phyloP scores from a whole-genome alignment of 306 rosid species.

The Cucumis melo region DNA sequence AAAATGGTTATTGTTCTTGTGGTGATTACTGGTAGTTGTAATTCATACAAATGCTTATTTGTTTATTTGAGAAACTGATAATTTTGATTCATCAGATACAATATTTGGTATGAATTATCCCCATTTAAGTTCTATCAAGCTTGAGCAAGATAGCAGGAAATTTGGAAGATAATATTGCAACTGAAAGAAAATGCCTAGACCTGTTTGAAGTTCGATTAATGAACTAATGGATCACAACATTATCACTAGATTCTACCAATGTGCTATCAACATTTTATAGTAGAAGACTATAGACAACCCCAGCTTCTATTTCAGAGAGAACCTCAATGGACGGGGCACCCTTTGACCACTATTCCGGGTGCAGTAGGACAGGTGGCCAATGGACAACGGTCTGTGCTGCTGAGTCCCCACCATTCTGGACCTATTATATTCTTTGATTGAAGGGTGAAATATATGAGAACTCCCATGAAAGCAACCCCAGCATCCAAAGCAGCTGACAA shows the following conservation, averaged over 20 bases:
- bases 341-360: slow-evolving; percentile 26
- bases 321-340: slow-evolving; percentile 41
- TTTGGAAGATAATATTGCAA: background rate
- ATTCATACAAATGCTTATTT: background rate
- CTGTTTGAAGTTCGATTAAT: background rate
- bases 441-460: slow-evolving; percentile 42
- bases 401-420: slow-evolving; percentile 58
- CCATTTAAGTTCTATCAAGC: background rate
- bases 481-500: slow-evolving; percentile 67
- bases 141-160: background rate
- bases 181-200: background rate
- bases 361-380: slow-evolving; percentile 9
- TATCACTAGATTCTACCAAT: background rate
- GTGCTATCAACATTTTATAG: background rate
- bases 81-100: background rate
- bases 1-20: slow-evolving; percentile 30
- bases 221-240: background rate
- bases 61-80: background rate
- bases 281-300: background rate
- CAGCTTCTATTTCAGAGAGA: background rate
- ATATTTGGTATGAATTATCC: background rate
- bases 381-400: slow-evolving; percentile 30
- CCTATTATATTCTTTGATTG: slow-evolving; percentile 19
- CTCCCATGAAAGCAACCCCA: slow-evolving; percentile 51
- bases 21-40: slow-evolving; percentile 28